These are phyloP conservation scores for Pezizomycotina sp. DNA, from an alignment of 2,329 filamentous ascomycete genomes.

Conservation along the genomic window DNA sequence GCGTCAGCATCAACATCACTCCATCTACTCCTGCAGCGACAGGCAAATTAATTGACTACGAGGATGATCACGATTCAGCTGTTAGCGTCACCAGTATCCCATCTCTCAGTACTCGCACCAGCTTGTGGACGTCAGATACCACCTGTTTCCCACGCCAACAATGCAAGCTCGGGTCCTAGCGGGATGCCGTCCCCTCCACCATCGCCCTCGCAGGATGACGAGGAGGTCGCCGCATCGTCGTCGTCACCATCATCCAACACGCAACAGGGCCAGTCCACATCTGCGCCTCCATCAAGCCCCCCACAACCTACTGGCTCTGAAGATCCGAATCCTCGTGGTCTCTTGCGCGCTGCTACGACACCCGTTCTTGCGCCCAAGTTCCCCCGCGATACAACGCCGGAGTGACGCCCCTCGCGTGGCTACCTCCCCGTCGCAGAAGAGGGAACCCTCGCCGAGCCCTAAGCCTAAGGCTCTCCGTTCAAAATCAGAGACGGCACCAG, in stretches of 20 bases:
- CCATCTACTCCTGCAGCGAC: no score
- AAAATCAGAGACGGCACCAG: conserved; percentile 14
- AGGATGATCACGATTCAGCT: no score
- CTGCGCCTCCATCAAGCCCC: conserved; percentile 3
- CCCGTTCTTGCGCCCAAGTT: conserved; percentile 13
- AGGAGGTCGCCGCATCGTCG: no score
- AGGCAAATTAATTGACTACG: no score
- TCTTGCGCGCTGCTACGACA: background rate
- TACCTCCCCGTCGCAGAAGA: conserved; percentile 11
- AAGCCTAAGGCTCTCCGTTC: conserved; percentile 13
- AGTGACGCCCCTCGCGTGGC: conserved; percentile 11
- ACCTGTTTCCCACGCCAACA: no score
- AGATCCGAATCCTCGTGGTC: background rate
- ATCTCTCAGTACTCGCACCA: no score
- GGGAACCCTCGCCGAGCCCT: conserved; percentile 10
- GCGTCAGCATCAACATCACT: no score
- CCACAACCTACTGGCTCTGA: background rate
- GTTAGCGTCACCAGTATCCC: no score
- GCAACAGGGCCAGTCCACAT: conserved; percentile 1
- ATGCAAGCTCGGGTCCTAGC: no score
- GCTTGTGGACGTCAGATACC: no score
- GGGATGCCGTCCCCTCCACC: conserved; percentile 18
- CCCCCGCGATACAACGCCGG: conserved; percentile 6
- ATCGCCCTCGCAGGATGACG: conserved; percentile 15
- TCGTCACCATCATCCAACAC: background rate